phyloP scores from a whole-genome alignment of 768 basidiomycete species.

The Tricholoma furcatifolium region DNA sequence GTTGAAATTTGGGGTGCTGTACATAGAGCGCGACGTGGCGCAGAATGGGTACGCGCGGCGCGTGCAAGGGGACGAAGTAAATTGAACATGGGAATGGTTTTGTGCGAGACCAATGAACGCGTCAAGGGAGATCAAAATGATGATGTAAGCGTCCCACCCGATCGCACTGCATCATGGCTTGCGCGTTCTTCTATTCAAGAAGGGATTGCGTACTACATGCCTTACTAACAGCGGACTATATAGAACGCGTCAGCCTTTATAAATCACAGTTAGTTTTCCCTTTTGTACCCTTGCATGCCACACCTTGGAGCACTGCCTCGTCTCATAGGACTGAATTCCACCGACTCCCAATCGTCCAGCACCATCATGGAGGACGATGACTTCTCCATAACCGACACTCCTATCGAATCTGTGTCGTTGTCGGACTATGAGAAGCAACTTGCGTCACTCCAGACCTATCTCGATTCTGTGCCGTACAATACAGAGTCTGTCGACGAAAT shows the following conservation, averaged over 20 bases:
- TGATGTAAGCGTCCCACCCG: conserved; percentile 11
- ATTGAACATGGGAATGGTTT: conserved; percentile 5
- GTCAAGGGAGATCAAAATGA: background rate
- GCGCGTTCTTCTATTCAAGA: conserved; percentile 12
- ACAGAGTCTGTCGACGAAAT: conserved; percentile 73
- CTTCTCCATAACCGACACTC: conserved; percentile 39
- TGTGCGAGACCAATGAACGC: background rate
- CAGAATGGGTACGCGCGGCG: conserved; percentile 6
- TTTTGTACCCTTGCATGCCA: conserved; percentile 5
- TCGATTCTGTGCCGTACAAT: conserved; percentile 68
- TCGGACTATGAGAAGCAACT: conserved; percentile 56
- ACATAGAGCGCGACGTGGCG: conserved; percentile 5
- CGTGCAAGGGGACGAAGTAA: conserved; percentile 14
- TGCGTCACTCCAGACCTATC: conserved; percentile 61
- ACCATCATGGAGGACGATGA: conserved; percentile 60
- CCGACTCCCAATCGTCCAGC: conserved; percentile 5
- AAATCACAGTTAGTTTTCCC: conserved; percentile 8
- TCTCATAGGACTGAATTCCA: background rate
- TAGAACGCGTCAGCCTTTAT: conserved; percentile 14
- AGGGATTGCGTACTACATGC: conserved; percentile 6
- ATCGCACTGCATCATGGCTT: conserved; percentile 4
- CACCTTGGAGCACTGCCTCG: conserved; percentile 1
- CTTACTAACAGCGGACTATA: no score
- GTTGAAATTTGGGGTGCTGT: background rate
- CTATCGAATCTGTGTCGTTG: conserved; percentile 35